Evolutionary conservation across 352 stramenopile species (phyloP).

Genomic region (Phytophthora pistaciae): DNA sequence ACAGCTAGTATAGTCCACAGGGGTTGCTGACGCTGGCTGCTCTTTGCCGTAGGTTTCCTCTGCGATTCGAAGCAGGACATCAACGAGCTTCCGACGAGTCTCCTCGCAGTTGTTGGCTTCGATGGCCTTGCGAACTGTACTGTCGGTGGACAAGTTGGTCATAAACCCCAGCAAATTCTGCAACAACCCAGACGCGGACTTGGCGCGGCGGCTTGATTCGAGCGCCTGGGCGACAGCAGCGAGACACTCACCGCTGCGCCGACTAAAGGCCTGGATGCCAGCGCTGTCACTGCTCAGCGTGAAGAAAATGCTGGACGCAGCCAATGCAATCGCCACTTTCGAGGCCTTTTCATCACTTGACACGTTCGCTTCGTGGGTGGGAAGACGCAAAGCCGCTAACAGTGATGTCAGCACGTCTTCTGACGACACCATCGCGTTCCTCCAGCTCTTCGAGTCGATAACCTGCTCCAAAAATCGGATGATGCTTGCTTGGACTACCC

Average conservation of each 20-base stretch:
- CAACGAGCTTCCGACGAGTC: constrained; percentile 33
- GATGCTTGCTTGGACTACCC: constrained; percentile 33
- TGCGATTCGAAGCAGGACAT: constrained; percentile 22
- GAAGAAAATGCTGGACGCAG: constrained; percentile 60
- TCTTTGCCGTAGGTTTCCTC: constrained; percentile 7
- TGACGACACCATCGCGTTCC: constrained; percentile 40
- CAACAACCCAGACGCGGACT: constrained; percentile 9
- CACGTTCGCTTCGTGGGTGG: not conserved
- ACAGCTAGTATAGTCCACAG: constrained; percentile 10
- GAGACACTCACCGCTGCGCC: constrained; percentile 16
- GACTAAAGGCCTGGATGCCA: constrained; percentile 35
- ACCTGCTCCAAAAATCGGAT: constrained; percentile 34
- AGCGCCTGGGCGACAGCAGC: constrained; percentile 18
- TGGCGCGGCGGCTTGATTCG: constrained; percentile 1
- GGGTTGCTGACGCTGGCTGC: not conserved
- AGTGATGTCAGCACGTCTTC: constrained; percentile 30
- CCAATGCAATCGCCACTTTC: constrained; percentile 24
- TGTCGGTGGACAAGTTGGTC: constrained; percentile 66
- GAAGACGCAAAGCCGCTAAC: constrained; percentile 25
- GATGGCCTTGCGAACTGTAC: constrained; percentile 31
- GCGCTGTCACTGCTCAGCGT: constrained; percentile 55
- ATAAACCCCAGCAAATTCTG: constrained; percentile 61
- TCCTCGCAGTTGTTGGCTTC: constrained; percentile 24
- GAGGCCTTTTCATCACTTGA: constrained; percentile 14
- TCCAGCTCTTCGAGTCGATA: constrained; percentile 70